phyloP scores from a whole-genome alignment of 148 eudicot species.

The Rhododendron molle region DNA sequence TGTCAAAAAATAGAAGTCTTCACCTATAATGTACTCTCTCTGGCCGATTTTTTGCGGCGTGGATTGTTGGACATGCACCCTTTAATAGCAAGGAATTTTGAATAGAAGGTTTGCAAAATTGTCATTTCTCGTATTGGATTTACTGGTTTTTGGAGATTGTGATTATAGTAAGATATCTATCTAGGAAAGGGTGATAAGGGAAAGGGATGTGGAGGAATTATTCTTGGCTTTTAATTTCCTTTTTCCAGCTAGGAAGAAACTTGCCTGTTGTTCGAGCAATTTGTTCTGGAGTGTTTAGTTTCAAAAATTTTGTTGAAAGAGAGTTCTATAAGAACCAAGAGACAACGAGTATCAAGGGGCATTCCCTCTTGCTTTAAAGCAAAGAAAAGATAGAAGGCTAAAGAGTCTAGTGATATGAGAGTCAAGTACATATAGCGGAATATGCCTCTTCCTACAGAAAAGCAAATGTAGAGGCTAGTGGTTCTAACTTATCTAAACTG shows the following conservation, averaged over 20 bases:
- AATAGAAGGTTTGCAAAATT: neutral
- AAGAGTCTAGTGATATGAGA: neutral
- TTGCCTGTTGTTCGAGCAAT: neutral
- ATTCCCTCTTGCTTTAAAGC: neutral
- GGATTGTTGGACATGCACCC: conserved; percentile 3
- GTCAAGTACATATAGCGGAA: neutral
- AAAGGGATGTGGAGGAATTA: neutral
- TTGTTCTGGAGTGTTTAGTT: neutral
- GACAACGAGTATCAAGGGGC: neutral
- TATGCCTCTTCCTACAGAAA: neutral
- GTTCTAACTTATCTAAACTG: neutral
- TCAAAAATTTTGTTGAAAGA: neutral
- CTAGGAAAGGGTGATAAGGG: neutral
- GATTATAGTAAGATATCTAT: neutral
- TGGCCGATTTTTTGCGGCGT: neutral
- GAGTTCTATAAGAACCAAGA: neutral
- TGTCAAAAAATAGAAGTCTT: neutral
- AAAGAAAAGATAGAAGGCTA: neutral
- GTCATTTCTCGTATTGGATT: neutral
- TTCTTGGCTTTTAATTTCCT: neutral
- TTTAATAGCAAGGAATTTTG: neutral
- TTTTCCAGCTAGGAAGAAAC: neutral
- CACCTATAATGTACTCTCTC: neutral
- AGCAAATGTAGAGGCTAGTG: neutral
- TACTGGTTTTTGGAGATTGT: neutral